Conservation (phyloP, 495 filamentous ascomycete genomes). For the Recurvomyces mirabilis region DNA sequence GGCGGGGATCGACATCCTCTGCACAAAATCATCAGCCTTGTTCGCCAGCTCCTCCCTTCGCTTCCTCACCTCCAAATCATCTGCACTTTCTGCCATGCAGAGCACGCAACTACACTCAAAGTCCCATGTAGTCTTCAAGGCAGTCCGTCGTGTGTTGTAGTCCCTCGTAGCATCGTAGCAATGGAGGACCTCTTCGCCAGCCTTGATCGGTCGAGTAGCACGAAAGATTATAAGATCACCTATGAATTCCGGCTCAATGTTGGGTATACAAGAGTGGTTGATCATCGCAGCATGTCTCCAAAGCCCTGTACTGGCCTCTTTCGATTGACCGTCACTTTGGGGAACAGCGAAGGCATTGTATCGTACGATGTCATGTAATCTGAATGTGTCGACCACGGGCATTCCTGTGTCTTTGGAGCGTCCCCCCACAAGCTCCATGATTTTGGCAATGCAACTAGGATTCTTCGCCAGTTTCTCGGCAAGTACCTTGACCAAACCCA, state of each 20-base stretch:
- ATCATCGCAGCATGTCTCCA: conserved; percentile 2
- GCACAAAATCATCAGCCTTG: conserved; percentile 17
- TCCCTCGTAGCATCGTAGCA: conserved; percentile 5
- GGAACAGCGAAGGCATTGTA: conserved; percentile 30
- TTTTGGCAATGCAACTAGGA: conserved; percentile 11
- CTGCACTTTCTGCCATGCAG: conserved; percentile 17
- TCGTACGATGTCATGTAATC: conserved; percentile 30
- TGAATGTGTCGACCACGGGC: conserved; percentile 31
- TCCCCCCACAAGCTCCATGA: conserved; percentile 16
- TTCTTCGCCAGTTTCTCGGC: conserved; percentile 22
- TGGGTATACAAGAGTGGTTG: conserved; percentile 10
- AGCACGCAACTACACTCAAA: conserved; percentile 23
- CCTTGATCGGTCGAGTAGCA: background rate
- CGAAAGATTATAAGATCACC: conserved; percentile 9
- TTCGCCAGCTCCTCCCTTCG: conserved; percentile 25
- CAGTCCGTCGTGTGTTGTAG: conserved; percentile 11
- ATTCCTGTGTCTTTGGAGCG: conserved; percentile 14
- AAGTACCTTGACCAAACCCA: conserved; percentile 9
- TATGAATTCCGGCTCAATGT: background rate
- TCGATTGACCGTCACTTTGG: background rate
- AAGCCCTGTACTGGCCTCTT: conserved; percentile 19
- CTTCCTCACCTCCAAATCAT: conserved; percentile 24
- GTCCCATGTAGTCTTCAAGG: conserved; percentile 20
- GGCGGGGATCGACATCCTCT: background rate
- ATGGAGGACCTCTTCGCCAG: conserved; percentile 7